These are phyloP conservation scores for Penicillium hesseltinei DNA, from an alignment of 2,329 filamentous ascomycete species.

Conservation along the genomic window DNA sequence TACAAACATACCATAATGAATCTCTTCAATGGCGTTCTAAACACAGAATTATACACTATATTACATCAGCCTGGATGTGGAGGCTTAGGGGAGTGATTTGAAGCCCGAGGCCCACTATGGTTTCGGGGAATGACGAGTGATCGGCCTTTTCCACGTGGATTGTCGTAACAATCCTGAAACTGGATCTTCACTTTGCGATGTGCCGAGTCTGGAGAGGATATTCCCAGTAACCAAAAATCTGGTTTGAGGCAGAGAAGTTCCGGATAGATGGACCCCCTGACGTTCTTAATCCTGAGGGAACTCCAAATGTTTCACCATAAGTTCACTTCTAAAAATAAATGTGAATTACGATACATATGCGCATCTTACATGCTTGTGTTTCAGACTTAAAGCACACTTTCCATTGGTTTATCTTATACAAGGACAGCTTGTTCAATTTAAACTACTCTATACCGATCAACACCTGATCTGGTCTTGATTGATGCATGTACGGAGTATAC, in stretches of 20 bases:
- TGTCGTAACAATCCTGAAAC: slow-evolving; percentile 2
- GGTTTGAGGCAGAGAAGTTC: neutral
- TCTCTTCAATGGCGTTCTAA: neutral
- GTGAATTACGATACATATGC: neutral
- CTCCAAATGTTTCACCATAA: slow-evolving; percentile 1
- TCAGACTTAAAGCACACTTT: neutral
- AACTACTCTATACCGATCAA: neutral
- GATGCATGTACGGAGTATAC: neutral
- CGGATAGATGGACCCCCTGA: slow-evolving; percentile 3
- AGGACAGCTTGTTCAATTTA: neutral
- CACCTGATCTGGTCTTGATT: neutral
- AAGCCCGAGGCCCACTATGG: neutral
- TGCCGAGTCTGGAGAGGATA: neutral
- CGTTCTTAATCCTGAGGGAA: neutral
- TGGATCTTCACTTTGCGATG: neutral
- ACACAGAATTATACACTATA: too few relatives aligned
- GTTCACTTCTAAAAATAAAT: slow-evolving; percentile 4
- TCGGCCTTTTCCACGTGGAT: slow-evolving; percentile 3
- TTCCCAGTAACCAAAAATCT: neutral
- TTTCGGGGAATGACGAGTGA: neutral
- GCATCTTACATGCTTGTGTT: neutral
- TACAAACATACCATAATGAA: too few relatives aligned
- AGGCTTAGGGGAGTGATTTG: neutral
- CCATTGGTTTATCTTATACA: neutral
- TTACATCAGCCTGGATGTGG: neutral